These are phyloP conservation scores for Stagonosporopsis tanaceti DNA, from an alignment of 2,329 filamentous ascomycete species.

Conservation along the genomic window DNA sequence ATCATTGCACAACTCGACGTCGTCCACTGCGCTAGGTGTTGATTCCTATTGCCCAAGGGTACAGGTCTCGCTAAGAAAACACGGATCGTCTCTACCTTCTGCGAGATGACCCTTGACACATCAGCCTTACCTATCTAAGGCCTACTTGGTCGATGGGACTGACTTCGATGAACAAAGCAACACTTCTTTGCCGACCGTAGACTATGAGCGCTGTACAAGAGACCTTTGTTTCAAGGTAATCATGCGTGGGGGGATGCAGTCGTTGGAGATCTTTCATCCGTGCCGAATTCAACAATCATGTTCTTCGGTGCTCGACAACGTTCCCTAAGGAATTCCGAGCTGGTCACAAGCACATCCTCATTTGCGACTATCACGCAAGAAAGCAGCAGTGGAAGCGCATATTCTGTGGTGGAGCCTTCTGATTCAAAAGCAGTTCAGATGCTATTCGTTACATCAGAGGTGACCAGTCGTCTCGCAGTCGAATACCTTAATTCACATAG, in stretches of 20 bases:
- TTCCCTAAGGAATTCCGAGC: neutral
- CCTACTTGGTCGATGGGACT: neutral
- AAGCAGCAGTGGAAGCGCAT: neutral
- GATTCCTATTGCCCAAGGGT: too few relatives aligned
- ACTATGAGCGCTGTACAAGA: neutral
- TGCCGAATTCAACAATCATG: neutral
- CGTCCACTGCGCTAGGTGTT: too few relatives aligned
- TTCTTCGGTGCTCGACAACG: neutral
- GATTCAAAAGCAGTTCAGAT: neutral
- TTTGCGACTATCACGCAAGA: neutral
- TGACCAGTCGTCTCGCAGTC: too few relatives aligned
- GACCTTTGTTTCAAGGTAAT: neutral
- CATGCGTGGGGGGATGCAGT: neutral
- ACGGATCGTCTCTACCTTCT: too few relatives aligned
- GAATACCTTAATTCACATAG: too few relatives aligned
- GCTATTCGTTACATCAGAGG: too few relatives aligned
- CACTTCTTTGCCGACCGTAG: neutral
- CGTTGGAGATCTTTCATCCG: neutral
- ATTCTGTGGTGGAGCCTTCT: neutral
- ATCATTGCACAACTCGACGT: too few relatives aligned
- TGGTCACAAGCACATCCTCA: neutral
- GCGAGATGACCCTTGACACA: too few relatives aligned
- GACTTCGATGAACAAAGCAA: neutral
- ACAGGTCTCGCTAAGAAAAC: too few relatives aligned
- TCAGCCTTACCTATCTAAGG: too few relatives aligned